phyloP scores from a whole-genome alignment of 2,329 filamentous ascomycete species.

The Phyllosticta capitalensis region DNA sequence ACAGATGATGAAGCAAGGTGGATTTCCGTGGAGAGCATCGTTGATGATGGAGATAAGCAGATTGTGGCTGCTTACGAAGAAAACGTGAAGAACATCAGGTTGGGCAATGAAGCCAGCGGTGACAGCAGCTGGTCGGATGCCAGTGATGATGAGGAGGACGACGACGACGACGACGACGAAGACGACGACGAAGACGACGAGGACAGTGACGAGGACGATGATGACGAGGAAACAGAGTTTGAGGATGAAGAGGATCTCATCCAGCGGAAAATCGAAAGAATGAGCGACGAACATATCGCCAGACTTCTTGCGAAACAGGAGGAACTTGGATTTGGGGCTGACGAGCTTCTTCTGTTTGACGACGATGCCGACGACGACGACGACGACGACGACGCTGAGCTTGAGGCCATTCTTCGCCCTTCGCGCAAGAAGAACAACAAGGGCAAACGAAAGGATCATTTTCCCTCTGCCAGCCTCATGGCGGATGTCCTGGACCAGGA shows the following conservation, averaged over 20 bases:
- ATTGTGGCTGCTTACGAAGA: slow-evolving; percentile 22
- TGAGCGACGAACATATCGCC: slow-evolving; percentile 54
- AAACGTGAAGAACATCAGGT: slow-evolving; percentile 14
- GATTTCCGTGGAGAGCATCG: slow-evolving; percentile 30
- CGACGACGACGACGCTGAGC: slow-evolving; percentile 16
- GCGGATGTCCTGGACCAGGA: slow-evolving; percentile 50
- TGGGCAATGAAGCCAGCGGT: slow-evolving; percentile 14
- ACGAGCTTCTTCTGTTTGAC: slow-evolving; percentile 50
- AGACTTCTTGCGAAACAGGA: slow-evolving; percentile 52
- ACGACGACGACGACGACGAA: slow-evolving; percentile 24
- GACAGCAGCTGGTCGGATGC: slow-evolving; percentile 18
- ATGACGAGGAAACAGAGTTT: slow-evolving; percentile 28
- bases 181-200: slow-evolving; percentile 28
- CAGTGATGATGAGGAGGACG: slow-evolving; percentile 13
- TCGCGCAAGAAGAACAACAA: slow-evolving; percentile 1
- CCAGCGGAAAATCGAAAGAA: slow-evolving; percentile 27
- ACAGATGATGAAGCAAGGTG: slow-evolving; percentile 40
- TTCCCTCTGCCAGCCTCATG: slow-evolving; percentile 46
- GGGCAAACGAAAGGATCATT: slow-evolving; percentile 19
- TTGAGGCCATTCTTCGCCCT: background rate
- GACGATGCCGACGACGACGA: slow-evolving; percentile 34
- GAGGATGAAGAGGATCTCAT: slow-evolving; percentile 35
- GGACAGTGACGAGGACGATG: slow-evolving; percentile 31
- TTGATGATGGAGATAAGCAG: slow-evolving; percentile 16
- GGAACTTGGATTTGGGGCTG: slow-evolving; percentile 51